Base-by-base conservation (phyloP, 2,329 filamentous ascomycete genomes). In the Clonostachys solani region DNA sequence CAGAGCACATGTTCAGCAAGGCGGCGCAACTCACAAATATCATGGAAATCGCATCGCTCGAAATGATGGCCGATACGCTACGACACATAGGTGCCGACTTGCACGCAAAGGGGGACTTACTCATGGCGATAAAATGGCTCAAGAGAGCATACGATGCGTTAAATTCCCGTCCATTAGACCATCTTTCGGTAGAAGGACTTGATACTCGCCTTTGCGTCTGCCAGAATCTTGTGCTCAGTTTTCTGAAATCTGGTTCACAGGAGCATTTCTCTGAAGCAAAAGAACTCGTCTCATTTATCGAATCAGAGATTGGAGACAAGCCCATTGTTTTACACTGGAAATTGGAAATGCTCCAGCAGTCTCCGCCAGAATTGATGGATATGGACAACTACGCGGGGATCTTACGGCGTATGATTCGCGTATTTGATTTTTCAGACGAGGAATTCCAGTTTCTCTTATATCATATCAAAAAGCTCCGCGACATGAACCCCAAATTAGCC, bases 1-100 rank as follows among this genome's bases (percentile, higher is more conserved):
- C 89, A 29, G 89, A 95, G 47, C 82, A 89, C 62, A 82, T 94
- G 73, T 92, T 86, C 62, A 65, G 65, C 35, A 87, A 87, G 55
- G 65, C 81, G 2, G 66, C 69, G 55, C 67, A 50, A n/a, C 62
- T 56, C 37, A 58, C 55, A 36, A 58, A 56, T 18, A 56, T 45
- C 1, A 60, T 80, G 3, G 74, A 83, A 40, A 63, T 75, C 1
- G 51, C 64, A 3, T 74, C 74, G 2, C 72, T 76, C 3, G 86
- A 92, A 60, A 73, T 70, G 36, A 65, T 92, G 40, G 77, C 83
- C 5, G 84, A 90, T 54, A 68, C 85, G 3, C 72, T 91, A 8
- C 88, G 84, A 52, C 82, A 86, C 49, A 87, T 95, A 38, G 90
- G 90, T 5, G 81, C 76, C 43, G 73, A 75, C 13, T 64, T 85